phyloP scores from a whole-genome alignment of 129 eudicot species.

The Sambucus nigra region DNA sequence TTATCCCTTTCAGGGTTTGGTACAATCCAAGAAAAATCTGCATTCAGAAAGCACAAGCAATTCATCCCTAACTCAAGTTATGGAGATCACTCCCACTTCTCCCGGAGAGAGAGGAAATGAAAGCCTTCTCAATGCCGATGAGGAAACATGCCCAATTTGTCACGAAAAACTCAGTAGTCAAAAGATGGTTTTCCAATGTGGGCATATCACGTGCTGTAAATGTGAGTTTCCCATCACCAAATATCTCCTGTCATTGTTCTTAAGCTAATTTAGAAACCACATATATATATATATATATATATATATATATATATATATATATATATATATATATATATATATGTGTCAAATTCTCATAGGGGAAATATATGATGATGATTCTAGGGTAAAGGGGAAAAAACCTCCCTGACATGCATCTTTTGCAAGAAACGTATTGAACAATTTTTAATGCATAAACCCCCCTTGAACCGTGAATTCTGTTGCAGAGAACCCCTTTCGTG shows the following conservation, averaged over 20 bases:
- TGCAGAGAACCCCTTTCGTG: too few relatives aligned
- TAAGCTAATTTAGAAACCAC: background rate
- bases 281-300: too few relatives aligned
- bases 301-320: background rate
- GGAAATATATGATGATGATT: background rate
- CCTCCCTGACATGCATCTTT: too few relatives aligned
- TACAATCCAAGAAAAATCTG: conserved; percentile 39
- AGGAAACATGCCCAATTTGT: conserved; percentile 79
- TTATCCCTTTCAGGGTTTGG: conserved; percentile 56
- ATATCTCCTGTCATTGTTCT: conserved; percentile 1
- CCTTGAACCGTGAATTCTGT: too few relatives aligned
- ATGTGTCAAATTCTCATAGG: background rate
- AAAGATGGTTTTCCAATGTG: conserved; percentile 95
- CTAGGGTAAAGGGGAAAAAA: too few relatives aligned
- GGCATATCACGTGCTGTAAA: conserved; percentile 84
- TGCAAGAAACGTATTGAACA: too few relatives aligned
- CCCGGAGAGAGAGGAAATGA: conserved; percentile 24
- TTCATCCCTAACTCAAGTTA: conserved; percentile 24
- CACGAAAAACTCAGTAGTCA: conserved; percentile 68
- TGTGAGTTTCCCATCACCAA: conserved; percentile 43
- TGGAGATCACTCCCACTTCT: conserved; percentile 12
- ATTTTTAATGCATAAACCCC: too few relatives aligned
- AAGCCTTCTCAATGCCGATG: conserved; percentile 19
- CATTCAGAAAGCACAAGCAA: conserved; percentile 20
- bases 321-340: too few relatives aligned